Conservation (phyloP, 768 basidiomycete genomes). For the Sporobolomyces roseus region DNA sequence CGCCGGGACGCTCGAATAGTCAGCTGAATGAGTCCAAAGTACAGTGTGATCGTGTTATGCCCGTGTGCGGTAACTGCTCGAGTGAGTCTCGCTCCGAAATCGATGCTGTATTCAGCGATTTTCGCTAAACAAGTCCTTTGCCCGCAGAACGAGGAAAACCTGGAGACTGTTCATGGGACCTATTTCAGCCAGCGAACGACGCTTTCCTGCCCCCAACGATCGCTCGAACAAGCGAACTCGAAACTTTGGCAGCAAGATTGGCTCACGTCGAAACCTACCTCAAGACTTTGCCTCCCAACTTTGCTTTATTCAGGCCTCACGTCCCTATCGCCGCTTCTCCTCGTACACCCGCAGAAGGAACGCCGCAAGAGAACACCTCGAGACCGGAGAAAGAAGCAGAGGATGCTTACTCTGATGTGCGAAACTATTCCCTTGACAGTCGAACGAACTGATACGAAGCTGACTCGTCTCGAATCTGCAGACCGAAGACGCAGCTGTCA, state of each 20-base stretch:
- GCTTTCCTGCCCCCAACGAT: conserved; percentile 33
- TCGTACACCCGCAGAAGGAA: neutral
- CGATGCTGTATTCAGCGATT: too few relatives aligned
- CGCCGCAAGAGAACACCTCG: too few relatives aligned
- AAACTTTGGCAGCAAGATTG: conserved; percentile 22
- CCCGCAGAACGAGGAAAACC: conserved; percentile 30
- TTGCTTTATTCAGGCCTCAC: conserved; percentile 31
- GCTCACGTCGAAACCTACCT: conserved; percentile 38
- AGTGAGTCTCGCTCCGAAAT: too few relatives aligned
- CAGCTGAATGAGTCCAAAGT: too few relatives aligned
- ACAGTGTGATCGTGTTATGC: conserved; percentile 38
- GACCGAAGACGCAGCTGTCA: conserved; percentile 39
- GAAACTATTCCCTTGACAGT: neutral
- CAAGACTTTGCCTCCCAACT: conserved; percentile 35
- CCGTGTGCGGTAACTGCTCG: conserved; percentile 33
- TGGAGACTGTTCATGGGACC: conserved; percentile 36
- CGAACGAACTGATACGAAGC: neutral
- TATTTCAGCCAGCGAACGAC: conserved; percentile 32
- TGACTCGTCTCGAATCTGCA: neutral
- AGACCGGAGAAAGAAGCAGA: conserved; percentile 1
- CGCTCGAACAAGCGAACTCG: conserved; percentile 35
- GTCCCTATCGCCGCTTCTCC: neutral
- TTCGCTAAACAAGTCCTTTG: too few relatives aligned
- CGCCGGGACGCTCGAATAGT: neutral
- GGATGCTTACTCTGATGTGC: conserved; percentile 30